Conservation (phyloP, 371 early-diverging fungal genomes). For the Vairimorpha apis region DNA sequence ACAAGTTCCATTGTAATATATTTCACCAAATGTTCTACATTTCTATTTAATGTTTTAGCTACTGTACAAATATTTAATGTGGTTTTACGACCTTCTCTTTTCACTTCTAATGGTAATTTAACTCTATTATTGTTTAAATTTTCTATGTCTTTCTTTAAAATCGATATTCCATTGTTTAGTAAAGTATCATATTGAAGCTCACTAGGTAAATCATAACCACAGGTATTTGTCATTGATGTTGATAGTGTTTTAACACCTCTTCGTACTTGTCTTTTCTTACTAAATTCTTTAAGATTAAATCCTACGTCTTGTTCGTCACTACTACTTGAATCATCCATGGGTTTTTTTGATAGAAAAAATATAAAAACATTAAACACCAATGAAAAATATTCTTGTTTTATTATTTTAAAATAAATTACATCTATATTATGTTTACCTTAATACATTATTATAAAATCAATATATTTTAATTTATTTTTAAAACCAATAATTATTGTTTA, state of each 20-base stretch:
- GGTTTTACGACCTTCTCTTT: constrained; percentile 60
- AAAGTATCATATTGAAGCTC: constrained; percentile 57
- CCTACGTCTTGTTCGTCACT: constrained; percentile 24
- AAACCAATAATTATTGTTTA: too few species aligned
- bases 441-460: too few species aligned
- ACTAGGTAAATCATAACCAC: constrained; percentile 5
- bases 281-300: constrained; percentile 35
- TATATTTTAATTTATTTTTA: too few species aligned
- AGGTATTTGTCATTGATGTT: background rate
- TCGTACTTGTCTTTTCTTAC: constrained; percentile 32
- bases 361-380: too few species aligned
- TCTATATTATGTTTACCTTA: too few species aligned
- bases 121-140: constrained; percentile 33
- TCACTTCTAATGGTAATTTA: constrained; percentile 60
- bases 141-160: constrained; percentile 49
- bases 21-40: constrained; percentile 87
- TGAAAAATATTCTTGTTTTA: too few species aligned
- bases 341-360: too few species aligned
- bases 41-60: constrained; percentile 66
- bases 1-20: constrained; percentile 95
- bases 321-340: constrained; percentile 16
- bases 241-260: constrained; percentile 1
- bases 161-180: constrained; percentile 54
- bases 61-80: constrained; percentile 58
- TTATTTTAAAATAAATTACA: too few species aligned